Evolutionary conservation across 1,284 basidiomycete genomes (phyloP), one percentile per base, ranked within the genome.

Genomic region (Microstroma glucosiphilum): DNA sequence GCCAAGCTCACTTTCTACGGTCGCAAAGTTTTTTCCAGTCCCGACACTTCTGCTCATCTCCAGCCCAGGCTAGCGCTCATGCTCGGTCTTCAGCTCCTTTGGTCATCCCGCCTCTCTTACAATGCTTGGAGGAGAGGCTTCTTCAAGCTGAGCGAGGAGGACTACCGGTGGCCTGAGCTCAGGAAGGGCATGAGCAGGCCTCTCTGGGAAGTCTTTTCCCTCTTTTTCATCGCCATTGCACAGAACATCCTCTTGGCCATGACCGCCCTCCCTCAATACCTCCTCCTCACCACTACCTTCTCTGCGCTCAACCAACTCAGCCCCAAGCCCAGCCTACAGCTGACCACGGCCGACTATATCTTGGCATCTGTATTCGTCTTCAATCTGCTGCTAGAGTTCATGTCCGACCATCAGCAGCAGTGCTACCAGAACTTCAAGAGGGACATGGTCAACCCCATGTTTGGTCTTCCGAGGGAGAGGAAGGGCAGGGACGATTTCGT

Each of bases 341-440:
- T 92, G 53, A 79, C 81, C 54, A 69, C 80, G 0, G 85, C 86
- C 19, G 93, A 96, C 77, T 85, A 85, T 67, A 60, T 84, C n/a
- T 83, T 92, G 30, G 83, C 86, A 1, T 76, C 80, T 0, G 78
- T 88, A 0, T 85, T 86, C 4, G 80, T 92, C 15, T 63, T 85
- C 43, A 82, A 86, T 37, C 79, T 92, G 48, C 82, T 81, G 2
- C 68, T 86, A 55, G 91, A 96, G 77, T 91, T 90, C 80, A 85
- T 84, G 1, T 85, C 91, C 3, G 93, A 97, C 79, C 91, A 93
- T 71, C 90, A 93, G 76, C 93, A 96, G 76, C 92, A 86, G 80
- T 85, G 86, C 2, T 96, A 85, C 75, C 84, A 85, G 75, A 85
- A 85, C 7, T 90, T 86, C 81, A 96, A 97, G 81, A 85, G 86